phyloP scores from a whole-genome alignment of 225 moss, liverwort and hornwort species.

The Bryoerythrophyllum caledonicum region DNA sequence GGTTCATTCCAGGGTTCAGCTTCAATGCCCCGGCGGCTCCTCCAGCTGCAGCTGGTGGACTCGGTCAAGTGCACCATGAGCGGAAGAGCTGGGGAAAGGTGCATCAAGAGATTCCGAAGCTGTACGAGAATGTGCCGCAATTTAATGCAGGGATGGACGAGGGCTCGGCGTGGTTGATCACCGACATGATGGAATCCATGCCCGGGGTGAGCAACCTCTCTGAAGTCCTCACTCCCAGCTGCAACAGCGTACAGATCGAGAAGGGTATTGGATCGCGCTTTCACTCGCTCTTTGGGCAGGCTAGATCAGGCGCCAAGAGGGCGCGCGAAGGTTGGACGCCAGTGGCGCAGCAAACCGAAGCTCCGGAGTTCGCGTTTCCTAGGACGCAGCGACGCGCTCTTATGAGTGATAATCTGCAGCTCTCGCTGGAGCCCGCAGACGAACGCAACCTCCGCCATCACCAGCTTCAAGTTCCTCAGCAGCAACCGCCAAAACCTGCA shows the following conservation, averaged over 20 bases:
- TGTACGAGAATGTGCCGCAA: conserved; percentile 40
- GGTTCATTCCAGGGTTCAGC: too few species aligned
- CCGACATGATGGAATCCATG: conserved; percentile 75
- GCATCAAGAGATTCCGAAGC: not conserved
- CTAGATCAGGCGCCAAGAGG: conserved; percentile 35
- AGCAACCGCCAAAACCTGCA: conserved; percentile 9
- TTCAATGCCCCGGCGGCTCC: too few species aligned
- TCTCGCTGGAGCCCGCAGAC: conserved; percentile 51
- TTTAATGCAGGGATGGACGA: conserved; percentile 48
- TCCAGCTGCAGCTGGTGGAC: too few species aligned
- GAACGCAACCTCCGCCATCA: conserved; percentile 49
- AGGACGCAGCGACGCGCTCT: conserved; percentile 16
- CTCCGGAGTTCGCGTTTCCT: not conserved
- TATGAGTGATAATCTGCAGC: conserved; percentile 39
- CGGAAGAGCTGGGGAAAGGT: conserved; percentile 53
- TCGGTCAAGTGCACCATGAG: not conserved
- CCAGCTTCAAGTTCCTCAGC: conserved; percentile 12
- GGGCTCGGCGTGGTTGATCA: conserved; percentile 73
- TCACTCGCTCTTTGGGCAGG: conserved; percentile 44
- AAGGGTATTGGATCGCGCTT: conserved; percentile 64
- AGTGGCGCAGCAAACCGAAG: conserved; percentile 23
- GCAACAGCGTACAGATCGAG: conserved; percentile 45
- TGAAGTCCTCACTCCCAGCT: conserved; percentile 49
- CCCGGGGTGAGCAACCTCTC: conserved; percentile 62
- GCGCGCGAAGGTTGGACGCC: conserved; percentile 19